Percentiles rank a stretch among this genome's conserved stretches.
Evolutionary conservation across 2,329 filamentous ascomycete genomes (phyloP).

Genomic region (Graphilbum fragrans): DNA sequence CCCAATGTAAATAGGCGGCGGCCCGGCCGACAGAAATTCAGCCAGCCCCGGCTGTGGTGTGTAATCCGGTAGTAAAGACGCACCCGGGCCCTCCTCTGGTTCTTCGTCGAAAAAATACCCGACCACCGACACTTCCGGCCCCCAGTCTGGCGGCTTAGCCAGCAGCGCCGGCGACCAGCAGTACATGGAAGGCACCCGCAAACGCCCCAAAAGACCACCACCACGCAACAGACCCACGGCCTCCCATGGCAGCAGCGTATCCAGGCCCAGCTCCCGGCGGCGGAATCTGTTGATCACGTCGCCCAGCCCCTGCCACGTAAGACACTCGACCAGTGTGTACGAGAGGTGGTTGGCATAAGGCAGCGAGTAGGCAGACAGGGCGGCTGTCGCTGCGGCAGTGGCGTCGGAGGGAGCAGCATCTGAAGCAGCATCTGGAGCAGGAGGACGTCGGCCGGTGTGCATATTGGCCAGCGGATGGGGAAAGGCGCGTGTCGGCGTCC

Average conservation of each 20-base stretch:
- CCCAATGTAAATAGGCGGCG: constrained; percentile 68
- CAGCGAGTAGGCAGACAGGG: background rate
- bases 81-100: background rate
- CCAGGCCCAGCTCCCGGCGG: constrained; percentile 52
- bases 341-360: constrained; percentile 57
- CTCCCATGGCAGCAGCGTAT: constrained; percentile 39
- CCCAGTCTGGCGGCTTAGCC: constrained; percentile 14
- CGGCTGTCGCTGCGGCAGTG: background rate
- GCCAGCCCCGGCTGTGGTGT: constrained; percentile 54
- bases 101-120: background rate
- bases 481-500: constrained; percentile 75
- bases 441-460: constrained; percentile 23
- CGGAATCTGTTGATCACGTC: constrained; percentile 67
- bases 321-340: constrained; percentile 68
- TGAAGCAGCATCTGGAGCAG: background rate
- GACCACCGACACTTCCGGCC: background rate
- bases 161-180: constrained; percentile 75
- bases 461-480: constrained; percentile 81
- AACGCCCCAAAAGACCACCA: background rate
- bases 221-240: background rate
- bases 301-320: constrained; percentile 79
- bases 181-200: constrained; percentile 79
- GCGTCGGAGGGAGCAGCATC: constrained; percentile 25
- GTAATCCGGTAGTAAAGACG: constrained; percentile 13
- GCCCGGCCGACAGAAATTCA: constrained; percentile 53